A percentile compares a stretch with the other conserved stretches of the same genome.
phyloP scores from a whole-genome alignment of 2,329 filamentous ascomycete species.

The Camillea tinctor region DNA sequence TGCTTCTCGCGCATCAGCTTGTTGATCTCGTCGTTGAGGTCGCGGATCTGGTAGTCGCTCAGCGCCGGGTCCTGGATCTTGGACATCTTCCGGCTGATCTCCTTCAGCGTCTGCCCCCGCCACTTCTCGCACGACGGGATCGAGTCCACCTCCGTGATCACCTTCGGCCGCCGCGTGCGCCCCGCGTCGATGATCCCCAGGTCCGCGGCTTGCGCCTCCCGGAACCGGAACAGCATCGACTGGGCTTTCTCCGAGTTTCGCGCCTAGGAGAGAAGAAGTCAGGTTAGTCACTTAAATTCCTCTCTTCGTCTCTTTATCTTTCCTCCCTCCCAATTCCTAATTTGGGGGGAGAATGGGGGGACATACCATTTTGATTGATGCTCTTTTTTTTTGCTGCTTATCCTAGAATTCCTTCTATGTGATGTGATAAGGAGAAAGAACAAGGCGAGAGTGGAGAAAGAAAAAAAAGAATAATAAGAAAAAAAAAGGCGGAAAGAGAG shows the following conservation, averaged over 20 bases:
- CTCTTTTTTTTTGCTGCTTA: background rate
- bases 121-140: conserved; percentile 94
- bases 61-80: conserved; percentile 89
- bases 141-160: conserved; percentile 80
- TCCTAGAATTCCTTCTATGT: background rate
- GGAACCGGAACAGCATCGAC: conserved; percentile 99
- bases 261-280: conserved; percentile 54
- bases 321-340: too few relatives aligned
- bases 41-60: conserved; percentile 95
- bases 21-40: conserved; percentile 99
- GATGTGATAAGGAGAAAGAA: too few relatives aligned
- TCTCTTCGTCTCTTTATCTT: too few relatives aligned
- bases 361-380: conserved; percentile 29
- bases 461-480: background rate
- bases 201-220: conserved; percentile 93
- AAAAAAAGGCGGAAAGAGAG: background rate
- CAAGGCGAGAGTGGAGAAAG: too few relatives aligned
- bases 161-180: conserved; percentile 83
- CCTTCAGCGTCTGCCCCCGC: conserved; percentile 95
- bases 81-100: conserved; percentile 94
- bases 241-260: conserved; percentile 98
- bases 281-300: background rate
- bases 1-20: conserved; percentile 98
- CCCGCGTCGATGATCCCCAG: conserved; percentile 93
- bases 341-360: background rate